A percentile compares a stretch with the other conserved stretches of the same genome.
Evolutionary conservation across 2,329 filamentous ascomycete genomes (phyloP).

Genomic region (Microdochium paspali): DNA sequence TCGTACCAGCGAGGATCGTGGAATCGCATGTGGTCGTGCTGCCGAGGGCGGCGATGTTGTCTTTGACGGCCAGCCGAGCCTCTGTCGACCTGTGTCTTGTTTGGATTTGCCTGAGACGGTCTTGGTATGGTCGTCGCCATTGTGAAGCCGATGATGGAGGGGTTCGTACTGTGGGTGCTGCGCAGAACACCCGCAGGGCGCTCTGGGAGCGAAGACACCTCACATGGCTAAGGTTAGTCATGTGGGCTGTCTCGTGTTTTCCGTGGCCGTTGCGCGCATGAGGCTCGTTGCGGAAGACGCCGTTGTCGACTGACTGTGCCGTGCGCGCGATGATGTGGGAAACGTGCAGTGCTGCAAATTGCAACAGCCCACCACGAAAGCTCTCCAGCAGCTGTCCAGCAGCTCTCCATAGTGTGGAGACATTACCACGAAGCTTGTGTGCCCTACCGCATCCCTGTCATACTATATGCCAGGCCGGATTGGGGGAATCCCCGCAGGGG

Average conservation of each 20-base stretch:
- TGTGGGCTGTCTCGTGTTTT: slow-evolving; percentile 12
- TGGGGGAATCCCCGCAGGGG: neutral
- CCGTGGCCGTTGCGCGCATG: neutral
- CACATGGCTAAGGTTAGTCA: slow-evolving; percentile 19
- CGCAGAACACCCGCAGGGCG: slow-evolving; percentile 14
- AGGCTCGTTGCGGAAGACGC: neutral
- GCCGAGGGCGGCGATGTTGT: slow-evolving; percentile 61
- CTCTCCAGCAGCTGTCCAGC: no score
- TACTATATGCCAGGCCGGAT: neutral
- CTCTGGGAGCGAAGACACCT: slow-evolving; percentile 16
- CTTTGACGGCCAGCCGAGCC: slow-evolving; percentile 57
- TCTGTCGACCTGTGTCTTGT: neutral
- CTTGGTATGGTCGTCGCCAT: neutral
- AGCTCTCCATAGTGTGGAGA: no score
- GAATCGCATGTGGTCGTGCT: slow-evolving; percentile 81
- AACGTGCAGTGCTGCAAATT: neutral
- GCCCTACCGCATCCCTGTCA: neutral
- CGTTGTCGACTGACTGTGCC: no score
- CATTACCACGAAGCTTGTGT: no score
- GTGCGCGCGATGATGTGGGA: no score
- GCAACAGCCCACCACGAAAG: neutral
- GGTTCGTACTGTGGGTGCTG: neutral
- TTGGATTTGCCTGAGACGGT: neutral
- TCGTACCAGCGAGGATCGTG: slow-evolving; percentile 58
- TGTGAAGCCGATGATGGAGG: neutral